These are phyloP conservation scores for Venturia aucupariae DNA, from an alignment of 2,329 filamentous ascomycete species.

Conservation along the genomic window DNA sequence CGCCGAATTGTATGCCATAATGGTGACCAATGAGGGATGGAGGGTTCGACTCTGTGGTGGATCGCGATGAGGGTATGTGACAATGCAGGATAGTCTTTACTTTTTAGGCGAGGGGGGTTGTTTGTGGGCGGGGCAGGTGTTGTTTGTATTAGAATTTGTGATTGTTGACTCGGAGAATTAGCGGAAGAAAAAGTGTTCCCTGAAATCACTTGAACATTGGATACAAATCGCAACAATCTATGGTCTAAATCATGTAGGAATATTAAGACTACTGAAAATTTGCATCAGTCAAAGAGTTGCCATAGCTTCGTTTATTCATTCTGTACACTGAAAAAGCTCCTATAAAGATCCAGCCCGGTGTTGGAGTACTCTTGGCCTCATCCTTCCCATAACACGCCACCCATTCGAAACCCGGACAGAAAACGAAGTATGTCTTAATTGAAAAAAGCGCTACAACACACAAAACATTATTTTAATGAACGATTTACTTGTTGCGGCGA, in stretches of 20 bases:
- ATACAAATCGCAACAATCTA: background rate
- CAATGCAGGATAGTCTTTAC: background rate
- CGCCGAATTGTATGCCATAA: slow-evolving; percentile 20
- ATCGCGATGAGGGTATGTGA: background rate
- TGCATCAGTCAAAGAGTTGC: background rate
- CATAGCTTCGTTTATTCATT: background rate
- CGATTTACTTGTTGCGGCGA: background rate
- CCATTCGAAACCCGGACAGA: background rate
- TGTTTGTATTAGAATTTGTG: background rate
- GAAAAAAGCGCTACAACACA: background rate
- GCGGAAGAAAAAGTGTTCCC: background rate
- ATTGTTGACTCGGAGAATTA: background rate
- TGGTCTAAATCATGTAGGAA: background rate
- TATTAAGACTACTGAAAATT: background rate
- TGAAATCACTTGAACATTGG: background rate
- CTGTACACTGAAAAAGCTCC: background rate
- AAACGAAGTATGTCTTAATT: background rate
- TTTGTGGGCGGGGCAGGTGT: background rate
- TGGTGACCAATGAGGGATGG: slow-evolving; percentile 18
- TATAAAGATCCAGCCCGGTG: background rate
- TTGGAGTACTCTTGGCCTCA: background rate
- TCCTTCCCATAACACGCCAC: background rate
- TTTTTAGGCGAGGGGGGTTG: background rate
- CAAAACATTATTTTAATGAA: background rate
- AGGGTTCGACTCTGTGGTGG: slow-evolving; percentile 10